phyloP scores from a whole-genome alignment of 352 stramenopile genomes.

The Globisporangium echinulatum region DNA sequence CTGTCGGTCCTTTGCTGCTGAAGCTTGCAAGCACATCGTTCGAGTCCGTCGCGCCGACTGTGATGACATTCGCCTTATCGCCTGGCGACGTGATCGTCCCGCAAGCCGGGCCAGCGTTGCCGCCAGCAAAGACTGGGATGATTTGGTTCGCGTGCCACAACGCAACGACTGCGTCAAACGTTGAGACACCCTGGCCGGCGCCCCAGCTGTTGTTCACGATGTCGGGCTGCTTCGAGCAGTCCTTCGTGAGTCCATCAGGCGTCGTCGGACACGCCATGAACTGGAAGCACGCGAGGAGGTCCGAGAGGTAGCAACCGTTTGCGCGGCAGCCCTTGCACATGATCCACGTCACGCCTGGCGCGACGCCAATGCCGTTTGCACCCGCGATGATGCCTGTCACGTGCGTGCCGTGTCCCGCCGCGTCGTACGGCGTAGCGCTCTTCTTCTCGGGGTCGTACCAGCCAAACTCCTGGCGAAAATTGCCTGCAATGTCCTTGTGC shows the following conservation, averaged over 20 bases:
- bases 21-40: constrained; percentile 34
- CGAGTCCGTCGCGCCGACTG: constrained; percentile 47
- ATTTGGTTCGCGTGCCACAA: constrained; percentile 43
- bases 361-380: too few species aligned
- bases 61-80: constrained; percentile 51
- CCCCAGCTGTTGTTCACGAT: constrained; percentile 76
- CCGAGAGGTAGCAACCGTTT: too few species aligned
- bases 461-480: constrained; percentile 35
- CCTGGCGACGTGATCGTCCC: constrained; percentile 42
- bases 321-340: too few species aligned
- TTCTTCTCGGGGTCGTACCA: constrained; percentile 46
- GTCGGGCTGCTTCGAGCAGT: constrained; percentile 45
- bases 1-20: constrained; percentile 49
- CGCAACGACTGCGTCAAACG: constrained; percentile 37
- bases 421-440: too few species aligned
- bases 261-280: constrained; percentile 33
- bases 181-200: constrained; percentile 32
- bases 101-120: constrained; percentile 48
- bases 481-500: constrained; percentile 35
- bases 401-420: too few species aligned
- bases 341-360: too few species aligned
- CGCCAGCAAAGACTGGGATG: constrained; percentile 48
- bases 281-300: too few species aligned
- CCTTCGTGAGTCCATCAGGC: constrained; percentile 19
- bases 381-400: too few species aligned